Base-by-base conservation (phyloP, 306 rosid species). In the Mimosa bimucronata region DNA sequence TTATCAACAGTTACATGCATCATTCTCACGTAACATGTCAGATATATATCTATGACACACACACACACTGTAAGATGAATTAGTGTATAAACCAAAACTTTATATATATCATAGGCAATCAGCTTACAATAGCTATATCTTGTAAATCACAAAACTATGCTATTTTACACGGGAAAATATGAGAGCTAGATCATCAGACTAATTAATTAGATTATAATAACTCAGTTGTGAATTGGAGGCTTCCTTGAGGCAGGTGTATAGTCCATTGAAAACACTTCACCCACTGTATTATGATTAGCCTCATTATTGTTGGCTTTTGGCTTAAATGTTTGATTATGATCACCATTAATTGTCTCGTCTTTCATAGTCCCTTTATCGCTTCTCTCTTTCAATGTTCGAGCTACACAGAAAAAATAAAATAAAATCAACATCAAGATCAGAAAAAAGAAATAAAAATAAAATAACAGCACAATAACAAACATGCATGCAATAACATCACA, bases 201-300 rank as follows among this genome's bases (percentile, higher is more conserved):
- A 57, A 66, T 19, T 66, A 37, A 66, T 3, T 18, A 66, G 16
- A 34, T 34, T 18, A 53, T 53, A 6, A 19, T 15, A 13, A 45
- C 4, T 86, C 68, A 92, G 87, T 94, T 94, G 66, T 94, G 98
- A 70, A 94, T 94, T 4, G 98, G 98, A 71, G 97, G 97, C 87
- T 94, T 94, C 87, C 77, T 94, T 42, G 88, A 82, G 5, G 97
- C 94, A 9, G 97, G 97, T 84, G 91, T 87, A 75, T 92, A 94
- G 80, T 94, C 98, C 90, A 84, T 85, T 7, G 92, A 77, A 66
- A 89, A 87, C 45, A 87, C 97, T 71, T 86, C 86, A 72, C 78
- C 80, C 2, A 75, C 87, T 65, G 68, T 46, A 13, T 46, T 46
- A 46, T 46, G 70, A 37, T 48, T 21, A 55, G 62, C 76, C 18